These are phyloP conservation scores for Cyclostephanos tholiformis DNA, from an alignment of 108 stramenopile genomes.

Conservation along the genomic window DNA sequence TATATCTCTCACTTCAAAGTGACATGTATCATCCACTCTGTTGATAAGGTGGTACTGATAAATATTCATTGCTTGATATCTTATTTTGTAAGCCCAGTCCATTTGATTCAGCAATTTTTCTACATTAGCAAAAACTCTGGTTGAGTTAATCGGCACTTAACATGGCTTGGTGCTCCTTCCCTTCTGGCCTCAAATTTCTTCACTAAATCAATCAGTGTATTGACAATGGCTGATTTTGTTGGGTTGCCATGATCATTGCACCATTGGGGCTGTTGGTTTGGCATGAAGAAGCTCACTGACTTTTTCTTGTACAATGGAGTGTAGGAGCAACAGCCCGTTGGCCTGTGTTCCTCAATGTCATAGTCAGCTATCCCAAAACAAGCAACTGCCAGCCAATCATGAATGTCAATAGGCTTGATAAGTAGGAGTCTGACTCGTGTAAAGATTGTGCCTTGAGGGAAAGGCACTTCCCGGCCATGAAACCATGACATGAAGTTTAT, in stretches of 20 bases:
- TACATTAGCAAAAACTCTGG: not conserved
- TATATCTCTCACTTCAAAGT: not conserved
- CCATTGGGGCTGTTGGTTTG: constrained; percentile 2
- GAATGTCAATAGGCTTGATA: not conserved
- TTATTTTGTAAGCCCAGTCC: not conserved
- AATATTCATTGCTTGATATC: constrained; percentile 6
- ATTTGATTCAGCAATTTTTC: too few species aligned
- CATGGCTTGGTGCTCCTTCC: not conserved
- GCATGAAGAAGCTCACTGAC: not conserved
- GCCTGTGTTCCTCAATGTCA: constrained; percentile 3
- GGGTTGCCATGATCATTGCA: not conserved
- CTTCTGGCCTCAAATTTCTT: constrained; percentile 1
- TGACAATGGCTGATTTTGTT: not conserved
- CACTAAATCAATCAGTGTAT: not conserved
- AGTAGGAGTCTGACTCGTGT: not conserved
- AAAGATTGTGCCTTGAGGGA: not conserved
- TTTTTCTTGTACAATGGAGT: not conserved
- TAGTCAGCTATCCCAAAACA: constrained; percentile 3
- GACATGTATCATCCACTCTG: constrained; percentile 1
- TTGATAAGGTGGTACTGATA: not conserved
- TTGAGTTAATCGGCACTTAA: not conserved
- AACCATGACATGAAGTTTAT: not conserved
- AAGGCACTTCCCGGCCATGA: not conserved
- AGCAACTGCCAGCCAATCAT: not conserved
- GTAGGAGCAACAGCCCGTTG: not conserved